Conservation (phyloP, 805 yeast species). For the Lipomyces oligophaga region DNA sequence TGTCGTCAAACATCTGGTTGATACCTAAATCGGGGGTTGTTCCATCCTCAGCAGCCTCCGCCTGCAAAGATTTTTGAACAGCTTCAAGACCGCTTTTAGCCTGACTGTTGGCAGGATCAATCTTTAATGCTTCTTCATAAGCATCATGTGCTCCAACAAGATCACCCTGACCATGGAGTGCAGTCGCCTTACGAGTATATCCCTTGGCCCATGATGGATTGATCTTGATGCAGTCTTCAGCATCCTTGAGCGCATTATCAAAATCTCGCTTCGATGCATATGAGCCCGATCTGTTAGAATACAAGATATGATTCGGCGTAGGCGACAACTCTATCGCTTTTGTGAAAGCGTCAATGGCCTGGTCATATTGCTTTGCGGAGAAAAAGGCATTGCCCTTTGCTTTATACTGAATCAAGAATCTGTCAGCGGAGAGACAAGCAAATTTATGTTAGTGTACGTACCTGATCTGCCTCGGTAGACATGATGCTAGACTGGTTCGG, state of each 20-base stretch:
- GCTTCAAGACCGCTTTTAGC: constrained; percentile 77
- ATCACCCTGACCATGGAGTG: constrained; percentile 80
- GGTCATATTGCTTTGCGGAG: constrained; percentile 74
- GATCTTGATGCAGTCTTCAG: constrained; percentile 73
- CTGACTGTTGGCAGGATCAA: constrained; percentile 78
- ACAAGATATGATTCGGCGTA: constrained; percentile 85
- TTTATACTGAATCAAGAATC: constrained; percentile 45
- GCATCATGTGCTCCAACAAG: constrained; percentile 67
- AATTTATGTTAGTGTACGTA: not conserved
- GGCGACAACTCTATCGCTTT: constrained; percentile 83
- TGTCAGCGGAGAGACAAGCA: not conserved
- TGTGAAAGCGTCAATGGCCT: constrained; percentile 76
- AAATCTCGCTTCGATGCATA: constrained; percentile 77
- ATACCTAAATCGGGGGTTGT: constrained; percentile 67
- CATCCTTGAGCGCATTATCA: constrained; percentile 74
- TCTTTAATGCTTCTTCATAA: constrained; percentile 73
- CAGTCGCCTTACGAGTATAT: constrained; percentile 88
- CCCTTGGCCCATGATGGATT: constrained; percentile 94
- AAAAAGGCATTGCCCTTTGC: constrained; percentile 93
- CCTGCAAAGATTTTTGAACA: constrained; percentile 57
- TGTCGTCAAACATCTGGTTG: constrained; percentile 75
- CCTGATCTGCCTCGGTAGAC: constrained; percentile 22
- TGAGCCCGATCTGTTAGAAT: constrained; percentile 90
- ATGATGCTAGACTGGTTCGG: too few species aligned
- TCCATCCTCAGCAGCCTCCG: constrained; percentile 46